Percentiles rank a stretch among this genome's conserved stretches.
phyloP scores from a whole-genome alignment of 192 early-diverging fungal genomes.

The Rhizoclosmatium globosum region DNA sequence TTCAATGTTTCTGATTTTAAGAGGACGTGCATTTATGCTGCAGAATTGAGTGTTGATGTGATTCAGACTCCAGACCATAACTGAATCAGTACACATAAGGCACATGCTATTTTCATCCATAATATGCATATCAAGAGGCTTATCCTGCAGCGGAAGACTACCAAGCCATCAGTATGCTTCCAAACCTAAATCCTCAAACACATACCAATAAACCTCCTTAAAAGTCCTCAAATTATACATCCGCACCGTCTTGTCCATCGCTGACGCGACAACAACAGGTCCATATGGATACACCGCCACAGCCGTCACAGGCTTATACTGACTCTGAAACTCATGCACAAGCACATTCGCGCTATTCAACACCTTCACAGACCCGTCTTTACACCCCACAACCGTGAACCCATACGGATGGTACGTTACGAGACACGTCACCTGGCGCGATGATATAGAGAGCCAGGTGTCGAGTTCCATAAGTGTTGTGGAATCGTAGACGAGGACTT shows the following conservation, averaged over 20 bases:
- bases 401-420: conserved; percentile 50
- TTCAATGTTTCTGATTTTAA: conserved; percentile 35
- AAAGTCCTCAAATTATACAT: conserved; percentile 58
- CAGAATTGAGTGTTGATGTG: conserved; percentile 59
- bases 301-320: conserved; percentile 54
- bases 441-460: conserved; percentile 38
- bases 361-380: conserved; percentile 59
- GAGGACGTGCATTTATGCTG: conserved; percentile 45
- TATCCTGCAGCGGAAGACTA: conserved; percentile 53
- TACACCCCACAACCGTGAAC: conserved; percentile 56
- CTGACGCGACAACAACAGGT: conserved; percentile 49
- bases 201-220: conserved; percentile 59
- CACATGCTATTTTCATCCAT: conserved; percentile 54
- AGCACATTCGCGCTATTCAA: conserved; percentile 46
- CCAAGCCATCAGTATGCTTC: not conserved
- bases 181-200: not conserved
- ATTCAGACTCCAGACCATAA: conserved; percentile 57
- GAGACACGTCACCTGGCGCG: conserved; percentile 50
- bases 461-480: conserved; percentile 39
- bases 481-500: conserved; percentile 46
- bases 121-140: conserved; percentile 47
- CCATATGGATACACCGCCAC: conserved; percentile 51
- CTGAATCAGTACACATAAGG: conserved; percentile 40
- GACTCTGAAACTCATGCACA: conserved; percentile 58
- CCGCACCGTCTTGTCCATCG: conserved; percentile 54